A percentile compares a stretch with the other conserved stretches of the same genome.
Conservation (phyloP, 2,329 filamentous ascomycete species). For the Penicillium polonicum region DNA sequence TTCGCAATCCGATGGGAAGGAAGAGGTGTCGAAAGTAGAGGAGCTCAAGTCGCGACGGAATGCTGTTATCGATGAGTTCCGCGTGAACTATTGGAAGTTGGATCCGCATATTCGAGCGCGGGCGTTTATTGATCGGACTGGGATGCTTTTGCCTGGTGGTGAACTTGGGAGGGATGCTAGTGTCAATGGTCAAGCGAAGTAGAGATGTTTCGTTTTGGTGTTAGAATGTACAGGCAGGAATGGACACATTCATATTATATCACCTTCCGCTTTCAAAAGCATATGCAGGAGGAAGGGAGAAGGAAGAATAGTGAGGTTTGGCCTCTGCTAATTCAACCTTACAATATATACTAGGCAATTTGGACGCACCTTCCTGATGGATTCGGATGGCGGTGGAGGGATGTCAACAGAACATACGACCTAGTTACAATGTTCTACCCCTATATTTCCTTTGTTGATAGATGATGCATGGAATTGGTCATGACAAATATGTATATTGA, state of each 20-base stretch:
- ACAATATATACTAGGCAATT: too few relatives aligned
- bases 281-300: not conserved
- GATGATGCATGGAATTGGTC: not conserved
- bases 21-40: conserved; percentile 6
- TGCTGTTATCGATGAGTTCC: conserved; percentile 62
- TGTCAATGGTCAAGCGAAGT: not conserved
- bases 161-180: not conserved
- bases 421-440: too few relatives aligned
- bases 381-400: too few relatives aligned
- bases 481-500: conserved; percentile 4
- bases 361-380: too few relatives aligned
- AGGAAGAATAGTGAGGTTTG: too few relatives aligned
- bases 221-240: not conserved
- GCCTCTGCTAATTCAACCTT: too few relatives aligned
- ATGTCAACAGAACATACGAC: too few relatives aligned
- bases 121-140: conserved; percentile 75
- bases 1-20: conserved; percentile 46
- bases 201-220: not conserved
- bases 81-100: conserved; percentile 76
- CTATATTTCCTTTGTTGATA: too few relatives aligned
- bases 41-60: conserved; percentile 47
- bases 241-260: not conserved
- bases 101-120: conserved; percentile 82
- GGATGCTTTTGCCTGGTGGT: conserved; percentile 65
- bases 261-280: not conserved